Evolutionary conservation across 192 early-diverging fungal genomes (phyloP).

Genomic region (Coemansia sp.): DNA sequence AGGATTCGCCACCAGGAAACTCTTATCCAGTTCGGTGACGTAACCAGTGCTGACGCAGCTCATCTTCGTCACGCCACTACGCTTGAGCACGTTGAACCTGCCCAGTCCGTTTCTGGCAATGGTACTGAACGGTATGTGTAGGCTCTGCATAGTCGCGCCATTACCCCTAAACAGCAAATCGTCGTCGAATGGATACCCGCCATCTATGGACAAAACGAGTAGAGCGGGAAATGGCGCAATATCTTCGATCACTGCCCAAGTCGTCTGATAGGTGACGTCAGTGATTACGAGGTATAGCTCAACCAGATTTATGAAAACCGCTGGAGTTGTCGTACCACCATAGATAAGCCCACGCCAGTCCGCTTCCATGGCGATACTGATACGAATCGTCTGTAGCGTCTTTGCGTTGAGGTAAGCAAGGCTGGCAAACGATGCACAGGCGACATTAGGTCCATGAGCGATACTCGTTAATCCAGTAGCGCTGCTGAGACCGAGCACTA

Average conservation of each 20-base stretch:
- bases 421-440: background rate
- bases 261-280: background rate
- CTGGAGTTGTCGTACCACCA: background rate
- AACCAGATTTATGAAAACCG: background rate
- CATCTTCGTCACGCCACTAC: background rate
- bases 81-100: background rate
- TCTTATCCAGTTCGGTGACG: background rate
- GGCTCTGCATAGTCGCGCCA: background rate
- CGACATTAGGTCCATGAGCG: background rate
- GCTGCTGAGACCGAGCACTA: background rate
- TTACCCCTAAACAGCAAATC: slow-evolving; percentile 4
- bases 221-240: background rate
- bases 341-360: background rate
- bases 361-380: background rate
- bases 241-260: background rate
- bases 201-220: background rate
- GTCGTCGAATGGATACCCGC: background rate
- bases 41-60: background rate
- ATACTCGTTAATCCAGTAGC: background rate
- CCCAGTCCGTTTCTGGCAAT: background rate
- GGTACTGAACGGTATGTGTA: background rate
- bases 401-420: background rate
- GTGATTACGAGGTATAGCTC: background rate
- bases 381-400: background rate
- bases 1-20: background rate